Conservation (phyloP, 129 eudicot species). For the Arctium minus region DNA sequence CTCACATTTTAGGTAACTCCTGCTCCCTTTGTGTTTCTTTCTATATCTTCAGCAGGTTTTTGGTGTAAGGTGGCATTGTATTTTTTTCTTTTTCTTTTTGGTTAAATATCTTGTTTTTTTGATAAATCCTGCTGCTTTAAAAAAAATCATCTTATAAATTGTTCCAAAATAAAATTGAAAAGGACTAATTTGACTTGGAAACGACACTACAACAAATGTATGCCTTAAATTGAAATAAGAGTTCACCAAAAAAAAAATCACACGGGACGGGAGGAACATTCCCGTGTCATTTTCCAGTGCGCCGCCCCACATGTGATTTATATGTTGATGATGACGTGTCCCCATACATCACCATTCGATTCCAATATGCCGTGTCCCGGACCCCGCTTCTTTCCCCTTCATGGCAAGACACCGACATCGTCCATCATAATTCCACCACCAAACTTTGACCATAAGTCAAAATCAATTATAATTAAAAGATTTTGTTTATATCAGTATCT, state of each 20-base stretch:
- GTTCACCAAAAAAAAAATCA: not conserved
- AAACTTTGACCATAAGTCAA: conserved; percentile 23
- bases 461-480: not conserved
- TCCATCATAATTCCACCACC: conserved; percentile 7
- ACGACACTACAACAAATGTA: not conserved
- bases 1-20: too few relatives aligned
- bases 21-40: too few relatives aligned
- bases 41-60: too few relatives aligned
- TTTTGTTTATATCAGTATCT: conserved; percentile 13
- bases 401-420: conserved; percentile 15
- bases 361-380: not conserved
- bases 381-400: not conserved
- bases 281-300: conserved; percentile 29
- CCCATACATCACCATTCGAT: conserved; percentile 15
- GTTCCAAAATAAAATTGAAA: not conserved
- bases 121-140: too few relatives aligned
- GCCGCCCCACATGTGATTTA: conserved; percentile 48
- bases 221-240: not conserved
- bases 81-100: too few relatives aligned
- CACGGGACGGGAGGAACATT: conserved; percentile 23
- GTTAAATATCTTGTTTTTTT: too few relatives aligned
- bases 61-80: too few relatives aligned
- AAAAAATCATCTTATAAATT: not conserved
- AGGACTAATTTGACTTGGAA: not conserved
- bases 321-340: conserved; percentile 15